A percentile compares a stretch with the other conserved stretches of the same genome.
Evolutionary conservation across 345 rosid genomes (phyloP).

Genomic region (Barbarea vulgaris): DNA sequence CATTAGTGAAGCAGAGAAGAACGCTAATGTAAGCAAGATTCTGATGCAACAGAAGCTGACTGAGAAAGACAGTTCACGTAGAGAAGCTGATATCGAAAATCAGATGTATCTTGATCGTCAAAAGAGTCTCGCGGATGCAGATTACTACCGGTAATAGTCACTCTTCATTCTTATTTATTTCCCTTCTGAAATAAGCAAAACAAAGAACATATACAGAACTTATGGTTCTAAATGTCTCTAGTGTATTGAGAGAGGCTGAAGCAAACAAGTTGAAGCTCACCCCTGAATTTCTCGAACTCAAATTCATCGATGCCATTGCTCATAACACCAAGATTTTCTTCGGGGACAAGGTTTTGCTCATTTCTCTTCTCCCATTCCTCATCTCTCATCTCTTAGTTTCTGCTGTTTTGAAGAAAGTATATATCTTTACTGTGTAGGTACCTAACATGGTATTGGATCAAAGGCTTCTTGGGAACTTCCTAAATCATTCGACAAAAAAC

Average conservation of each 20-base stretch:
- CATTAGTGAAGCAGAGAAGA: constrained; percentile 89
- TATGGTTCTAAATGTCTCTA: constrained; percentile 25
- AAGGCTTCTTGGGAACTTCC: constrained; percentile 81
- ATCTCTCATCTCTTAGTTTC: background rate
- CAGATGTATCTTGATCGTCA: constrained; percentile 77
- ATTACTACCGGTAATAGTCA: constrained; percentile 66
- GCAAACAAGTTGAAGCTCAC: constrained; percentile 91
- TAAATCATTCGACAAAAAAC: constrained; percentile 35
- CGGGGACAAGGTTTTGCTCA: constrained; percentile 69
- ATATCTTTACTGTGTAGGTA: constrained; percentile 47
- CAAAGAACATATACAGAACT: background rate
- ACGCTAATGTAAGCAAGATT: constrained; percentile 81
- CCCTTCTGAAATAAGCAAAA: background rate
- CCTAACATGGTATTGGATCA: constrained; percentile 89
- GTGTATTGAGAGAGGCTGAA: constrained; percentile 82
- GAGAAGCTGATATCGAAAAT: constrained; percentile 82
- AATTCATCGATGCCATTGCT: constrained; percentile 84
- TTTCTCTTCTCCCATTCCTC: background rate
- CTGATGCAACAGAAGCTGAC: constrained; percentile 82
- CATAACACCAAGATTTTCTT: constrained; percentile 86
- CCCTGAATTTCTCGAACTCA: constrained; percentile 86
- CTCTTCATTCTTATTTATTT: constrained; percentile 6
- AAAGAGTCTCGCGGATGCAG: constrained; percentile 83
- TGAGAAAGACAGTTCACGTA: constrained; percentile 81
- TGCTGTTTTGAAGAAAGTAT: constrained; percentile 20